Evolutionary conservation across 768 basidiomycete species (phyloP).

Genomic region (Mycena galopus): DNA sequence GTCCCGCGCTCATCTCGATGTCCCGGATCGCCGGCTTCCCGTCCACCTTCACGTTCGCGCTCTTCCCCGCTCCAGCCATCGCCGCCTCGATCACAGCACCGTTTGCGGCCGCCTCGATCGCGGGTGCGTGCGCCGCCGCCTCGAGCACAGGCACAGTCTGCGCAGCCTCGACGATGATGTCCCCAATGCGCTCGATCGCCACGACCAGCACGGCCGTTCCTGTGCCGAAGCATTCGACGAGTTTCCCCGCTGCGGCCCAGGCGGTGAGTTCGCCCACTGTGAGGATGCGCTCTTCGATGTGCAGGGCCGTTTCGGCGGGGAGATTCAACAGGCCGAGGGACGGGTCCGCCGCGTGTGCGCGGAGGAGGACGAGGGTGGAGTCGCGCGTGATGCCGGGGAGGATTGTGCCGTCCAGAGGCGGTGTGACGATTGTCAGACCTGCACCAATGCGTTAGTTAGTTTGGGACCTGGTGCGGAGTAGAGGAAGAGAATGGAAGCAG

Average conservation of each 20-base stretch:
- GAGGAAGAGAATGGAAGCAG: too few relatives aligned
- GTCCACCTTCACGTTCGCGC: slow-evolving; percentile 55
- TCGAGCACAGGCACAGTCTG: neutral
- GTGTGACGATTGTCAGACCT: slow-evolving; percentile 85
- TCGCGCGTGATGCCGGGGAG: slow-evolving; percentile 93
- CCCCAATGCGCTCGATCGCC: slow-evolving; percentile 71
- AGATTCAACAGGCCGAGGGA: neutral
- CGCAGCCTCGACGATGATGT: slow-evolving; percentile 45
- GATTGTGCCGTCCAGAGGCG: slow-evolving; percentile 88
- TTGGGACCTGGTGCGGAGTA: too few relatives aligned
- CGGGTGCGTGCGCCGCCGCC: too few relatives aligned
- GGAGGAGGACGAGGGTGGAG: slow-evolving; percentile 75
- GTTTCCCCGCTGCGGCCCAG: slow-evolving; percentile 61
- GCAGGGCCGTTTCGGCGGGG: slow-evolving; percentile 42
- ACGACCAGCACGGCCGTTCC: slow-evolving; percentile 84
- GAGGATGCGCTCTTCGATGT: slow-evolving; percentile 70
- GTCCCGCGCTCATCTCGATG: slow-evolving; percentile 7
- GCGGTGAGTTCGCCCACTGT: slow-evolving; percentile 68
- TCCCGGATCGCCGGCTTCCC: slow-evolving; percentile 57
- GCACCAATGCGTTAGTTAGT: neutral
- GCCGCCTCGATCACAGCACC: neutral
- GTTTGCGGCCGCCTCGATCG: slow-evolving; percentile 43
- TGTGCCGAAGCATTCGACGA: slow-evolving; percentile 83
- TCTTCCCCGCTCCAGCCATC: neutral
- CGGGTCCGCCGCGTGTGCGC: slow-evolving; percentile 62